Conservation (phyloP, 108 stramenopile species). For the Fistulifera pelliculosa region DNA sequence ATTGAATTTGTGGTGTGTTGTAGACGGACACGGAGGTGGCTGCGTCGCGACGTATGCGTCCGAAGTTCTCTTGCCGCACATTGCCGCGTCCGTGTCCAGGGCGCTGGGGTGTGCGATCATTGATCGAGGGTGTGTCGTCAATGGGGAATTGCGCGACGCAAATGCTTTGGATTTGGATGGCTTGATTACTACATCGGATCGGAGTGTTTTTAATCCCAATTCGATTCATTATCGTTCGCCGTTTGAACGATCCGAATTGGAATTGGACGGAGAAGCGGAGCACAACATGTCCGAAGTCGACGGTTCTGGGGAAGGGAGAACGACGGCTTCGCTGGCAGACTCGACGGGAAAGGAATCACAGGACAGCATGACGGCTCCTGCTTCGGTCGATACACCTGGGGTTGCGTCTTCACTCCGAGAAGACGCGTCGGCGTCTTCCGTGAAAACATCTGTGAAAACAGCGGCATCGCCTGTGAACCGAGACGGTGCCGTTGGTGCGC, state of each 20-base stretch:
- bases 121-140: conserved; percentile 65
- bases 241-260: conserved; percentile 42
- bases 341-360: neutral
- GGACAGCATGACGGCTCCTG: neutral
- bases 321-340: neutral
- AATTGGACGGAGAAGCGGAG: conserved; percentile 37
- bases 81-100: conserved; percentile 56
- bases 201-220: conserved; percentile 40
- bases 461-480: conserved; percentile 32
- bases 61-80: conserved; percentile 53
- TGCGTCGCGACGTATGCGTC: conserved; percentile 64
- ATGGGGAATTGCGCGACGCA: conserved; percentile 72
- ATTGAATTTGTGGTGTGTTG: conserved; percentile 69
- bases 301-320: conserved; percentile 2
- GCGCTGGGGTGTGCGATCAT: conserved; percentile 69
- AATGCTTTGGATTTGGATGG: conserved; percentile 77
- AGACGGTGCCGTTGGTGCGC: conserved; percentile 55
- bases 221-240: conserved; percentile 75
- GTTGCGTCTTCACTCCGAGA: neutral
- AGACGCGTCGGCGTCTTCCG: conserved; percentile 39
- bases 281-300: conserved; percentile 11
- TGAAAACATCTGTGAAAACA: conserved; percentile 68
- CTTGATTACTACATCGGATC: conserved; percentile 57
- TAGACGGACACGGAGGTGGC: conserved; percentile 84
- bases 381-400: neutral